phyloP scores from a whole-genome alignment of 805 yeast species.

The Starmerella etchellsii region DNA sequence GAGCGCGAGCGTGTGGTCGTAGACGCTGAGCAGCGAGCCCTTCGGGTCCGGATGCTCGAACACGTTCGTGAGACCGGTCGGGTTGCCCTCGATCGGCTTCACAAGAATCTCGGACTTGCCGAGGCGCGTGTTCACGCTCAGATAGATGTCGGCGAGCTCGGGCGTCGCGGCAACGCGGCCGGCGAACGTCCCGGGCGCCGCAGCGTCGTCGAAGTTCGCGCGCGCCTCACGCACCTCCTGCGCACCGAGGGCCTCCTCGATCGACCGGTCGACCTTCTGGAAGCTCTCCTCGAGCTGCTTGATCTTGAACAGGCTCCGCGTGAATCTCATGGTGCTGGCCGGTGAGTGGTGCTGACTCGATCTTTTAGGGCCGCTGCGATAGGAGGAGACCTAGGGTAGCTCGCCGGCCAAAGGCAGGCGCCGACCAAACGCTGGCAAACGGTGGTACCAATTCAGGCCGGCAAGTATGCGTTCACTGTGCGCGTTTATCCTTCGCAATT shows the following conservation, averaged over 20 bases:
- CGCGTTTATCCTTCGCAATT: too few species aligned
- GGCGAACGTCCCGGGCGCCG: conserved; percentile 14
- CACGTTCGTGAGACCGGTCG: conserved; percentile 73
- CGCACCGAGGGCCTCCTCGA: conserved; percentile 14
- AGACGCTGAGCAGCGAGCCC: conserved; percentile 59
- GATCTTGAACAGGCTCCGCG: conserved; percentile 16
- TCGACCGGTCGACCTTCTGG: conserved; percentile 18
- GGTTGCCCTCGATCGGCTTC: conserved; percentile 49
- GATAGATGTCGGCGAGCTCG: conserved; percentile 21
- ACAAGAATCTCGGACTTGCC: conserved; percentile 32
- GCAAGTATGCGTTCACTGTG: too few species aligned
- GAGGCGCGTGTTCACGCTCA: conserved; percentile 19
- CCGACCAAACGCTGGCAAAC: too few species aligned
- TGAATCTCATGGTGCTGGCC: conserved; percentile 16
- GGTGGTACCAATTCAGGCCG: too few species aligned
- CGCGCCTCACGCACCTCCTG: conserved; percentile 17
- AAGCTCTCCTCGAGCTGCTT: conserved; percentile 15
- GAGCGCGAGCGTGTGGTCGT: conserved; percentile 52
- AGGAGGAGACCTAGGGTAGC: too few species aligned
- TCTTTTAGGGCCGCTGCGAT: background rate
- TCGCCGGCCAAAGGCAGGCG: too few species aligned
- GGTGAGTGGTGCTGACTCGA: background rate
- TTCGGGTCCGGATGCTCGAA: conserved; percentile 73
- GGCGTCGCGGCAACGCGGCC: conserved; percentile 21
- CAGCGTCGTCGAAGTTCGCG: conserved; percentile 13